Evolutionary conservation across 1,284 basidiomycete species (phyloP), one percentile per base, ranked within the genome.

Genomic region (Papiliotrema flavescens): DNA sequence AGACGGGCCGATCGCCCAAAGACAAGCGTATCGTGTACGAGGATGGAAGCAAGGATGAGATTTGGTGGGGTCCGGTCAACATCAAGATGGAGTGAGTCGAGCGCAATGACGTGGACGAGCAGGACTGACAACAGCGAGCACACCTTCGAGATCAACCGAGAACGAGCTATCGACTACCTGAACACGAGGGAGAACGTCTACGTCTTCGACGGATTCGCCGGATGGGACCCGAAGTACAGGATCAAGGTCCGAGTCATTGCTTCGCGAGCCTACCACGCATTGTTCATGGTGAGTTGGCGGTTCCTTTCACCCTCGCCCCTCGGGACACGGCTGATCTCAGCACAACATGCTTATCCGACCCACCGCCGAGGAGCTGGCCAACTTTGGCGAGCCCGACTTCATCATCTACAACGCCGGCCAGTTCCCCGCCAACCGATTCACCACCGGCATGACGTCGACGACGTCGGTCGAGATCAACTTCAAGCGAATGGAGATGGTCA

Each of bases 401-500:
- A 98, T 94, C 81, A 98, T 99, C 79, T 98, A 98, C 85, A 98
- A 98, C 78, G 96, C 96, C 53, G 96, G 96, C 62, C 95, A 98
- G 78, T 98, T 99, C 88, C 96, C 96, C 42, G 96, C 96, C 68
- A 99, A 99, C 79, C 90, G 96, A 54, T 98, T 98, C 85, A 99
- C 96, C 59, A 93, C 97, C 79, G 95, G 95, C 78, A 98, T 98
- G 95, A 96, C 92, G 61, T 97, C 93, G 35, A 90, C 94, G 44
- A 98, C 95, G 26, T 97, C 94, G 20, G 95, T 99, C 54, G 96
- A 98, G 81, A 91, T 99, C 82, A 99, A 99, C 86, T 98, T 99
- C 80, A 97, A 97, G 84, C 90, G 96, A 55, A 97, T 94, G 89
- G 96, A 99, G 80, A 99, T 99, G 95, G 94, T 99, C 74, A 98